Conservation (phyloP, 2,329 filamentous ascomycete species). For the Hymenoscyphus scutula region DNA sequence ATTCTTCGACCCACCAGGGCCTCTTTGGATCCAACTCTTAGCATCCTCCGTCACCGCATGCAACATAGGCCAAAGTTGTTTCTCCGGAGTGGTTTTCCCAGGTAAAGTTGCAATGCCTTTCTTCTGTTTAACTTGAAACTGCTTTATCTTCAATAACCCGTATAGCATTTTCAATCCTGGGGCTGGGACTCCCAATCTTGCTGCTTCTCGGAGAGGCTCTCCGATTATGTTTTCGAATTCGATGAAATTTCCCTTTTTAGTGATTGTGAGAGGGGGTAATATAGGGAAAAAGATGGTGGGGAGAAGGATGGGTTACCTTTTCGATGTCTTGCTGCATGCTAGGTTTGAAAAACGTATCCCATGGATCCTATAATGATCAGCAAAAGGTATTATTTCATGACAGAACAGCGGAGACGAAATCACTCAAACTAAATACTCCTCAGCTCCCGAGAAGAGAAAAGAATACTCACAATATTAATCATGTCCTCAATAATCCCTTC, state of each 20-base stretch:
- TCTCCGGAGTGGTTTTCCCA: neutral
- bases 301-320: slow-evolving; percentile 38
- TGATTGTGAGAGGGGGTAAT: neutral
- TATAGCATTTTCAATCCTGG: slow-evolving; percentile 53
- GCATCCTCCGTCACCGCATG: no score
- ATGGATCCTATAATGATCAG: slow-evolving; percentile 40
- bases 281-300: neutral
- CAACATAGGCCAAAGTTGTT: no score
- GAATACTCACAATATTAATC: slow-evolving; percentile 38
- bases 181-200: slow-evolving; percentile 48
- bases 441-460: neutral
- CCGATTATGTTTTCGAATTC: slow-evolving; percentile 55
- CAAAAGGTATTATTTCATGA: fast-evolving
- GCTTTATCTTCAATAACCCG: slow-evolving; percentile 50
- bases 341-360: slow-evolving; percentile 42
- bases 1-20: no score
- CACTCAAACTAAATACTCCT: neutral
- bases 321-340: slow-evolving; percentile 54
- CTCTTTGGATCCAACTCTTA: no score
- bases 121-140: slow-evolving; percentile 42
- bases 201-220: slow-evolving; percentile 50
- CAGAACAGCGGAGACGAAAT: neutral
- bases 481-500: slow-evolving; percentile 33
- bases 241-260: slow-evolving; percentile 49
- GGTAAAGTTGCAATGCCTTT: slow-evolving; percentile 40